A percentile compares a stretch with the other conserved stretches of the same genome.
These are phyloP conservation scores for Hymenoscyphus repandus DNA, from an alignment of 2,329 filamentous ascomycete genomes.

Conservation along the genomic window DNA sequence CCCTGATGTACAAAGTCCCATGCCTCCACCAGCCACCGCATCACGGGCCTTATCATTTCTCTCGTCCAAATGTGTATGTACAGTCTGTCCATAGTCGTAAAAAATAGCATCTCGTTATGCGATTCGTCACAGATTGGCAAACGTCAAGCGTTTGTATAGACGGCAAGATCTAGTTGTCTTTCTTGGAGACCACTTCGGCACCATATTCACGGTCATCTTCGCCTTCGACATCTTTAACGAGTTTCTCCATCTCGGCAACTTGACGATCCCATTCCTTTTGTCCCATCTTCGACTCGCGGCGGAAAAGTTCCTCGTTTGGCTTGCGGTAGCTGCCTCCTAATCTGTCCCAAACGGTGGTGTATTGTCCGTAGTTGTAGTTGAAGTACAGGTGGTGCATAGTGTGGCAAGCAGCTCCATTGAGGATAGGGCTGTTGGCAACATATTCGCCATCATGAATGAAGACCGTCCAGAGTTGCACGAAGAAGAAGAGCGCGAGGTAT, in stretches of 20 bases:
- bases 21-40: no score
- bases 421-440: constrained; percentile 79
- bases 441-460: constrained; percentile 97
- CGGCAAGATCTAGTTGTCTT: constrained; percentile 2
- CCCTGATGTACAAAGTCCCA: no score
- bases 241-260: constrained; percentile 65
- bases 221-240: constrained; percentile 48
- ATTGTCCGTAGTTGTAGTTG: constrained; percentile 93
- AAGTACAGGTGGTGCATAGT: constrained; percentile 85
- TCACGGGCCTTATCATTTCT: no score
- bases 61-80: no score
- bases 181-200: constrained; percentile 14
- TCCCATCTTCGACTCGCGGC: constrained; percentile 80
- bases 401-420: constrained; percentile 94
- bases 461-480: constrained; percentile 96
- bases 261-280: constrained; percentile 75
- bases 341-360: constrained; percentile 87
- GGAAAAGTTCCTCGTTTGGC: constrained; percentile 81
- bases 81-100: no score
- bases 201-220: constrained; percentile 30
- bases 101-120: no score
- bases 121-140: no score
- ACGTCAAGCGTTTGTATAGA: no score
- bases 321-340: constrained; percentile 80
- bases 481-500: constrained; percentile 79